Evolutionary conservation across 1,139 yeast species (phyloP), one percentile per base, ranked within the genome.

Genomic region (Blastobotrys elegans): DNA sequence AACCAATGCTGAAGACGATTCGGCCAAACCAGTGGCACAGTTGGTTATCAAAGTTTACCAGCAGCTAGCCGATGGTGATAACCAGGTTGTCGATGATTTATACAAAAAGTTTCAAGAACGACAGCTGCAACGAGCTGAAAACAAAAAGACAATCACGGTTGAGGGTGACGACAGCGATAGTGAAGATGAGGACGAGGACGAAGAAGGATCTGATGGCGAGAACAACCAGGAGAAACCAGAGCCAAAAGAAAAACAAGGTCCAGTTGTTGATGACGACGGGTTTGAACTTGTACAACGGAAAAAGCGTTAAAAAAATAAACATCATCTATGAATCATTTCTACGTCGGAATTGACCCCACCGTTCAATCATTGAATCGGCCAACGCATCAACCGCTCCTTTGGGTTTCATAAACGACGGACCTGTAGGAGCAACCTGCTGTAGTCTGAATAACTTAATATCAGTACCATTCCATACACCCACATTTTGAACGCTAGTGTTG

Each of bases 251-350:
- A 66, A 24, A 68, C 78, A 74, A 21, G 69, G 62, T 14, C 96
- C 96, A 7, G 64, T 85, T 11, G 74, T 90, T 11, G 97, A 90
- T 63, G 97, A 90, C 29, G 97, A 90, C 63, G 97, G 97, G 1
- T 90, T 90, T 61, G 92, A 89, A 58, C 68, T 89, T 53, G 97
- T 90, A 8, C 88, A 82, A 59, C 40, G 44, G 22, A 40, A 40
- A 30, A 39, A 31, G 27, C 42, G 46, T 26, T 39, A 46, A 32
- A 30, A 44, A 43, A 32, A 40, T 32, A 37, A 36, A 7, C 18
- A 29, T 26, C 17, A 16, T 17, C 5, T 6, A 24, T 5, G 10
- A 24, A 24, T 41, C 44, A 14, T 17, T 22, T 17, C 44, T 5
- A n/a, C 26, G 22, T 6, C 53, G 48, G 24, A 59, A 47, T 44